Base-by-base conservation (phyloP, 169 alveolate species). In the Eimeria maxima region DNA sequence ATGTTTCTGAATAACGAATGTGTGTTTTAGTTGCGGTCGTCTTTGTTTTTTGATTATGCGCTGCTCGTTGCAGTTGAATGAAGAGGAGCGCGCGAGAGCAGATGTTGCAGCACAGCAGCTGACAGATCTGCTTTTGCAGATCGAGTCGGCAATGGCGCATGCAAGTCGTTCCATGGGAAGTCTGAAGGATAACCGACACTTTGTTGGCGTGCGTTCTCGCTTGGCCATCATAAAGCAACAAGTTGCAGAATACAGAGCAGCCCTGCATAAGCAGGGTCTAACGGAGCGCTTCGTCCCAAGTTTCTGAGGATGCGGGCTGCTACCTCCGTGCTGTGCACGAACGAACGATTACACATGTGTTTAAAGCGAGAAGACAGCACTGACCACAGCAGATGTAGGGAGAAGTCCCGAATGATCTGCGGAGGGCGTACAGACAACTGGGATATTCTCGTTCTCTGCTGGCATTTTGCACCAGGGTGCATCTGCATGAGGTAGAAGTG, bases 81-180 rank as follows among this genome's bases (percentile, higher is more conserved):
- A 81, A 81, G 71, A 81, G 45, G 90, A 81, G 57, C 73, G 90
- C 29, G 90, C 90, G 8, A n/a, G 90, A 45, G 90, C 90, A 11
- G 90, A 81, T 10, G 71, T 22, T 20, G 90, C 90, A 8, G 90
- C 90, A 14, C 90, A 81, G 90, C 18, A 45, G 90, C 90, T 81
- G 24, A 47, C 90, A 53, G 90, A 45, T 8, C 20, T 47, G 71
- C 71, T 81, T 69, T 27, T 47, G 90, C 90, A 81, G 45, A 81
- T 81, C 2, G 90, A 81, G 45, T 18, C 24, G 42, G 90, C 90
- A 50, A 81, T 81, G 90, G 44, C 90, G 47, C 38, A 24, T 20
- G 90, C 90, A 13, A 81, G 71, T 14, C 71, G 90, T 11, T 24
- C 47, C 45, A 5, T 50, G 44, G 27, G 24, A 0, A 47, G 29